phyloP scores from a whole-genome alignment of 73 alveolate genomes.

The Paramecium sonneborni region DNA sequence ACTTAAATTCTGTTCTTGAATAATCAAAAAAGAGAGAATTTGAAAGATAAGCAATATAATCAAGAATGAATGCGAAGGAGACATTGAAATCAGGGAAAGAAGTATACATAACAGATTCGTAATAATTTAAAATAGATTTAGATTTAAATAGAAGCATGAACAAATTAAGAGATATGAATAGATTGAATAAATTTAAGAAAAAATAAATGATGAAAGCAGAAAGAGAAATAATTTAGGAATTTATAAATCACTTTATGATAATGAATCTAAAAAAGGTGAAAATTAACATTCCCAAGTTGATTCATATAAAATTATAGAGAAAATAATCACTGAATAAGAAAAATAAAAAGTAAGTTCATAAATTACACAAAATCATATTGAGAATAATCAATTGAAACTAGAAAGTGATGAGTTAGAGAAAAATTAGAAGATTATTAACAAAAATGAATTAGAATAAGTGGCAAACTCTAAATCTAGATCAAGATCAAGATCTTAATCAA shows the following conservation, averaged over 20 bases:
- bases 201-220: neutral
- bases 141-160: neutral
- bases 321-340: neutral
- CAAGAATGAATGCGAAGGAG: neutral
- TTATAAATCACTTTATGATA: neutral
- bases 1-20: neutral
- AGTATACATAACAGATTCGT: neutral
- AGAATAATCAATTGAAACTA: no score
- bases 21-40: neutral
- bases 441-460: neutral
- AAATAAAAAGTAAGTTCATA: neutral
- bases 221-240: neutral
- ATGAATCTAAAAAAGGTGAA: neutral
- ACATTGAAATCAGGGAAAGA: neutral
- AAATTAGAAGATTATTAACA: neutral
- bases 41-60: neutral
- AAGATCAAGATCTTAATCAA: neutral
- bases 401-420: neutral
- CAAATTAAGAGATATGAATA: neutral
- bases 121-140: neutral
- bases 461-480: conserved; percentile 10
- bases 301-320: neutral
- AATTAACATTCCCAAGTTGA: neutral
- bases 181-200: neutral
- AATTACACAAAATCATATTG: no score